Conservation (phyloP, 225 moss, liverwort and hornwort genomes). For the Physcomitrellopsis africana region DNA sequence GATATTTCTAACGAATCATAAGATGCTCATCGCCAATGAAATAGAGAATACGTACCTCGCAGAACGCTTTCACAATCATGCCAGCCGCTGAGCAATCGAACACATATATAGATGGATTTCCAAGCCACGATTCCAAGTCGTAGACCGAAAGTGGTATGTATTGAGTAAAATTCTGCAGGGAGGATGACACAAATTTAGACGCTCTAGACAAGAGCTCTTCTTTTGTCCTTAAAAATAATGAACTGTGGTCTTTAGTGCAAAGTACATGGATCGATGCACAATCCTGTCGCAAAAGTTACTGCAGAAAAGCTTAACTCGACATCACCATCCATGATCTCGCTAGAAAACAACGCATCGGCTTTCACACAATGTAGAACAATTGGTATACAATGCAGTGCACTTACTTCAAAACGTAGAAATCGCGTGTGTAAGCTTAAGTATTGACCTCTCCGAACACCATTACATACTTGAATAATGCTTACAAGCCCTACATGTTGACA, state of each 20-base stretch:
- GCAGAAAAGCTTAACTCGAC: not conserved
- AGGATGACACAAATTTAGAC: not conserved
- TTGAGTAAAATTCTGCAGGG: constrained; percentile 77
- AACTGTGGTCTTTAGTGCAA: constrained; percentile 10
- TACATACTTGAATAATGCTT: not conserved
- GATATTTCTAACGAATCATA: not conserved
- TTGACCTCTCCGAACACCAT: not conserved
- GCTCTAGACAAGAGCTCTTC: not conserved
- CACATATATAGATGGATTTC: constrained; percentile 86
- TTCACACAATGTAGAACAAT: not conserved
- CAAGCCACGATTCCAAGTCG: constrained; percentile 83
- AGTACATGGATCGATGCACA: constrained; percentile 1
- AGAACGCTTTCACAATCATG: constrained; percentile 85
- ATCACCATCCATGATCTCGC: not conserved
- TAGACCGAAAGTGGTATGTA: constrained; percentile 86
- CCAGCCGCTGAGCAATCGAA: constrained; percentile 92
- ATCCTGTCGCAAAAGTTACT: not conserved
- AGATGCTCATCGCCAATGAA: not conserved
- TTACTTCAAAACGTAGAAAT: not conserved
- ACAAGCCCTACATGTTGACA: not conserved
- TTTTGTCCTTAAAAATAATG: not conserved
- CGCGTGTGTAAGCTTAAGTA: not conserved
- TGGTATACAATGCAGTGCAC: not conserved
- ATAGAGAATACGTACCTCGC: constrained; percentile 51
- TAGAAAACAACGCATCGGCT: not conserved